These are phyloP conservation scores for Psilocybe tampanensis DNA, from an alignment of 768 basidiomycete species.

Conservation along the genomic window DNA sequence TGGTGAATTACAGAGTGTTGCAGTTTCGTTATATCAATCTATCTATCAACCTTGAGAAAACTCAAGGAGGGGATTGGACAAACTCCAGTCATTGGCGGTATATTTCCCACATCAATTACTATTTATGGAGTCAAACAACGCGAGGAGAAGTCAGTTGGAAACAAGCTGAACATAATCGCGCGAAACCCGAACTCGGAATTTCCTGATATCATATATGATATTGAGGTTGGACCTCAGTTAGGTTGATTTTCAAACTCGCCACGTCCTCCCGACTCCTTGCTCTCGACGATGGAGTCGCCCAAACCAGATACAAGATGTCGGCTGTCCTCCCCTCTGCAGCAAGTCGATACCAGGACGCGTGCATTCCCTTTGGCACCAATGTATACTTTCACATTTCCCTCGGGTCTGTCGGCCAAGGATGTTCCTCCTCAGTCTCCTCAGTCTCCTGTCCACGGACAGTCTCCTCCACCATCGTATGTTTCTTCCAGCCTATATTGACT, in stretches of 20 bases:
- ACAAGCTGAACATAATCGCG: conserved; percentile 1
- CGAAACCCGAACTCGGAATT: neutral
- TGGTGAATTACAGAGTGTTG: no score
- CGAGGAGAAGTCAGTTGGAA: neutral
- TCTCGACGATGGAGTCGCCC: neutral
- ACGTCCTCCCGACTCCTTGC: neutral
- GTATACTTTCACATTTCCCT: neutral
- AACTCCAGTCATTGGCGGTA: neutral
- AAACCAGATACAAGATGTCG: neutral
- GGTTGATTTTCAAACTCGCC: neutral
- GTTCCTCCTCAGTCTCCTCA: neutral
- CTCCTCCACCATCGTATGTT: conserved; percentile 1
- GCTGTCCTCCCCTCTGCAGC: neutral
- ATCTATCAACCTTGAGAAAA: conserved; percentile 1
- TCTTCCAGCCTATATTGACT: neutral
- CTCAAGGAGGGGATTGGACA: neutral
- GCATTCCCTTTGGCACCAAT: neutral
- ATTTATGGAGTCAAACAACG: conserved; percentile 1
- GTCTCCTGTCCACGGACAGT: neutral
- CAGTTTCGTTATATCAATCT: neutral
- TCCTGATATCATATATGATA: neutral
- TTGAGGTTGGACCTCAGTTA: neutral
- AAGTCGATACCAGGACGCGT: neutral
- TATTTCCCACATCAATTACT: conserved; percentile 1
- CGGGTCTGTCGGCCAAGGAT: neutral